phyloP scores from a whole-genome alignment of 2,329 filamentous ascomycete genomes.

The Botrytis hyacinthi region DNA sequence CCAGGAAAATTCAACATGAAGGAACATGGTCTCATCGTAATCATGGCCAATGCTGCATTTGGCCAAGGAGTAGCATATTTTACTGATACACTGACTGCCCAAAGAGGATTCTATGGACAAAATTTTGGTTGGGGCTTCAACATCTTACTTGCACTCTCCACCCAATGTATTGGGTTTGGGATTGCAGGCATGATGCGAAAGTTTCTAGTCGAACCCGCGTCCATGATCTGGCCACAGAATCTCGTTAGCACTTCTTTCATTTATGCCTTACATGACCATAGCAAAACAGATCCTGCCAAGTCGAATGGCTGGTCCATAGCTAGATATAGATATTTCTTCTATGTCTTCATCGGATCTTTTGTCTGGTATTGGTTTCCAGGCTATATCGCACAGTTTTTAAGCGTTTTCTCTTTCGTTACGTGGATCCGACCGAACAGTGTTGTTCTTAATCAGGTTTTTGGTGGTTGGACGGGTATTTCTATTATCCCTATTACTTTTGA shows the following conservation, averaged over 20 bases:
- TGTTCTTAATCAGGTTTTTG: constrained; percentile 71
- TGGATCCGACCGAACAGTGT: constrained; percentile 70
- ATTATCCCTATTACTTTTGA: constrained; percentile 72
- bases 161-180: constrained; percentile 61
- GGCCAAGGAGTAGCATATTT: constrained; percentile 55
- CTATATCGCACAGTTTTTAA: constrained; percentile 66
- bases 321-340: constrained; percentile 43
- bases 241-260: constrained; percentile 23
- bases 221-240: constrained; percentile 61
- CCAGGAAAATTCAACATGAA: constrained; percentile 68
- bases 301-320: constrained; percentile 46
- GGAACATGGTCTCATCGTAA: constrained; percentile 65
- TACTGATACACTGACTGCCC: constrained; percentile 70
- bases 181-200: constrained; percentile 58
- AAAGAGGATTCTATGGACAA: constrained; percentile 71
- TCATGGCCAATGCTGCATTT: constrained; percentile 48
- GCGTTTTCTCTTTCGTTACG: constrained; percentile 68
- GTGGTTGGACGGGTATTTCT: constrained; percentile 63
- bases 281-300: constrained; percentile 48
- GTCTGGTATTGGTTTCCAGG: constrained; percentile 55
- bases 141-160: constrained; percentile 57
- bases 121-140: constrained; percentile 60
- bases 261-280: constrained; percentile 59
- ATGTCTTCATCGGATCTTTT: constrained; percentile 45
- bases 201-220: constrained; percentile 58